Conservation (phyloP, 768 basidiomycete genomes). For the Phaeotremella skinneri region DNA sequence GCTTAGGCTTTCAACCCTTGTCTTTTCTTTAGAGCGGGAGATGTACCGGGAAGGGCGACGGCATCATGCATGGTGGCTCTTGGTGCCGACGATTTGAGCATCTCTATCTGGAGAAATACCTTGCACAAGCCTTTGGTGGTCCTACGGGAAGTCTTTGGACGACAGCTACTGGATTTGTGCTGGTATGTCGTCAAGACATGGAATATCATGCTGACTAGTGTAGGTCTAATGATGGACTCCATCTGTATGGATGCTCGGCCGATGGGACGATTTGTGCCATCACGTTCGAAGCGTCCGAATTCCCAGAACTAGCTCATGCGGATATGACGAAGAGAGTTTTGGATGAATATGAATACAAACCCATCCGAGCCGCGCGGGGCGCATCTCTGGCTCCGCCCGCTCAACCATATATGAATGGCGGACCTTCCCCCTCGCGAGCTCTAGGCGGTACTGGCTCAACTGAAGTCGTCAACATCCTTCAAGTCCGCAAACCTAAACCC, state of each 20-base stretch:
- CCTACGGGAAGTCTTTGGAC: slow-evolving; percentile 86
- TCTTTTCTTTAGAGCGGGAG: slow-evolving; percentile 78
- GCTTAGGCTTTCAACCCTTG: slow-evolving; percentile 84
- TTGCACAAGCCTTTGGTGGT: slow-evolving; percentile 86
- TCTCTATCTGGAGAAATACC: slow-evolving; percentile 96
- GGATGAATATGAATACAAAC: slow-evolving; percentile 35
- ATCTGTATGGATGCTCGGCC: slow-evolving; percentile 89
- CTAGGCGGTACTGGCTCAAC: slow-evolving; percentile 15
- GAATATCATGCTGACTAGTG: neutral
- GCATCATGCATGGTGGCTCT: slow-evolving; percentile 60
- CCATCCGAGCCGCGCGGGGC: slow-evolving; percentile 9
- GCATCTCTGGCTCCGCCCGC: slow-evolving; percentile 9
- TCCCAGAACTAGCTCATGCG: slow-evolving; percentile 49
- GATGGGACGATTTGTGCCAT: slow-evolving; percentile 92
- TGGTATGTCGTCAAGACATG: slow-evolving; percentile 62
- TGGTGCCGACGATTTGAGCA: slow-evolving; percentile 86
- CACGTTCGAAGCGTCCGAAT: slow-evolving; percentile 62
- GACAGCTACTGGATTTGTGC: slow-evolving; percentile 90
- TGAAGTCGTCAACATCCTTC: slow-evolving; percentile 41
- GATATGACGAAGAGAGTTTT: slow-evolving; percentile 54
- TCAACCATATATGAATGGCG: slow-evolving; percentile 7
- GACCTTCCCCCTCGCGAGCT: neutral
- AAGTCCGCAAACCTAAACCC: slow-evolving; percentile 27
- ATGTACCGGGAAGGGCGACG: slow-evolving; percentile 55
- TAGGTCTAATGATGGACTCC: slow-evolving; percentile 90